Evolutionary conservation across 208 protist genomes (phyloP), one percentile per base, ranked within the genome.

Genomic region (Tetramitus jugosus): DNA sequence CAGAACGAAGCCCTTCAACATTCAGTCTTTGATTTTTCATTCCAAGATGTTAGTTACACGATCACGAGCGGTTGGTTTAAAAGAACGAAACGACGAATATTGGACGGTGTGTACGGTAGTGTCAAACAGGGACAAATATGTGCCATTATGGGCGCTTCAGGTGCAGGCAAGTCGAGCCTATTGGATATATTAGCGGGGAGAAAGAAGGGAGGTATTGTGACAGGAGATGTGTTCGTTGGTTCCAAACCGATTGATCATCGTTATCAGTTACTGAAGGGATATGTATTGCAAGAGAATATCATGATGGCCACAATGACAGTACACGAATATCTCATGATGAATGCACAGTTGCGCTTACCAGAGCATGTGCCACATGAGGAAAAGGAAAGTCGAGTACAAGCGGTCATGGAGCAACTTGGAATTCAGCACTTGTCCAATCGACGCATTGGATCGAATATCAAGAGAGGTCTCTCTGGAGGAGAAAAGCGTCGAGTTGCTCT

Each of bases 91-190:
- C n/a, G n/a, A n/a, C n/a, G n/a, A n/a, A 56, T 56, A 10, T 20
- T 56, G 20, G 14, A 56, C 14, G 49, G 49, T 20, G 49, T 56
- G 20, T 26, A 10, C 20, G 49, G 49, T 20, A 20, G 20, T 10
- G 20, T 56, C 20, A 56, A 56, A 20, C 49, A 56, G 10, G 49
- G 49, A 26, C 81, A 87, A 64, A 56, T 93, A 76, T 87, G 89
- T 45, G 88, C 87, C 75, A 81, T 93, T 29, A 82, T 92, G 17
- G 88, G 90, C 0, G 85, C 87, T 23, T 88, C 86, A 26, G 87
- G 88, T 33, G 85, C 88, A 0, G 90, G 88, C 37, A 92, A 92
- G 79, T 89, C 88, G 1, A 91, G 88, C 0, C 79, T 93, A 42
- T 81, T 93, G 13, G 84, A 91, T 76, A 84, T 89, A n/a, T 80